Evolutionary conservation across 345 rosid species (phyloP).

Genomic region (Noccaea caerulescens): DNA sequence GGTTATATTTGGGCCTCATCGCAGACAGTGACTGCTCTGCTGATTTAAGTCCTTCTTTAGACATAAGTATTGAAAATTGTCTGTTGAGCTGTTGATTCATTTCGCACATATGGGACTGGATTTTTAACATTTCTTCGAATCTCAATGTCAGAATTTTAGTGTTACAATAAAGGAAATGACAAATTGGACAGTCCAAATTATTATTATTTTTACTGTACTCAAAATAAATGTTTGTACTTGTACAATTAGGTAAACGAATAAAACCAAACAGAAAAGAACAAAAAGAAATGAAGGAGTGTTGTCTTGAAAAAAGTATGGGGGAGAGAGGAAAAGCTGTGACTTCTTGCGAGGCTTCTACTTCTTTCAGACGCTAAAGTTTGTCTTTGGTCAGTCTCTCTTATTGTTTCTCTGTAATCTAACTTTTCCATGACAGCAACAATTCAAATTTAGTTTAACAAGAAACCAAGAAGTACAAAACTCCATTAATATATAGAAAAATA

Average conservation of each 20-base stretch:
- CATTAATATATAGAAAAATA: background rate
- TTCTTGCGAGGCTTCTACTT: conserved; percentile 32
- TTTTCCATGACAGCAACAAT: conserved; percentile 40
- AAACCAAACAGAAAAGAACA: conserved; percentile 44
- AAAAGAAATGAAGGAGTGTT: conserved; percentile 35
- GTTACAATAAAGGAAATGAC: conserved; percentile 33
- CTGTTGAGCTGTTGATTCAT: background rate
- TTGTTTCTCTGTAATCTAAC: conserved; percentile 24
- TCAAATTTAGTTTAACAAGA: conserved; percentile 18
- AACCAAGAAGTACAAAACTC: conserved; percentile 20
- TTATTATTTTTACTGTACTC: background rate
- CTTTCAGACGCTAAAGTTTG: conserved; percentile 34
- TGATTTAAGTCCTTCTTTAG: too few species aligned
- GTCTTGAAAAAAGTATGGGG: conserved; percentile 30
- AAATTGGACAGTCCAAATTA: conserved; percentile 31
- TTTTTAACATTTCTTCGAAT: background rate
- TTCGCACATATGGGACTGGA: conserved; percentile 23
- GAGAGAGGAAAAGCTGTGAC: conserved; percentile 40
- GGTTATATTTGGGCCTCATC: background rate
- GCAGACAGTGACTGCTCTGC: background rate
- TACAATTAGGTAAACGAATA: background rate
- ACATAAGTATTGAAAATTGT: background rate
- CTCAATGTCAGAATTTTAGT: conserved; percentile 20
- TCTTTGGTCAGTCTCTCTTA: conserved; percentile 36
- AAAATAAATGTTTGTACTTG: background rate